A percentile compares a stretch with the other conserved stretches of the same genome.
These are phyloP conservation scores for Claviceps digitariae DNA, from an alignment of 2,329 filamentous ascomycete genomes.

Conservation along the genomic window DNA sequence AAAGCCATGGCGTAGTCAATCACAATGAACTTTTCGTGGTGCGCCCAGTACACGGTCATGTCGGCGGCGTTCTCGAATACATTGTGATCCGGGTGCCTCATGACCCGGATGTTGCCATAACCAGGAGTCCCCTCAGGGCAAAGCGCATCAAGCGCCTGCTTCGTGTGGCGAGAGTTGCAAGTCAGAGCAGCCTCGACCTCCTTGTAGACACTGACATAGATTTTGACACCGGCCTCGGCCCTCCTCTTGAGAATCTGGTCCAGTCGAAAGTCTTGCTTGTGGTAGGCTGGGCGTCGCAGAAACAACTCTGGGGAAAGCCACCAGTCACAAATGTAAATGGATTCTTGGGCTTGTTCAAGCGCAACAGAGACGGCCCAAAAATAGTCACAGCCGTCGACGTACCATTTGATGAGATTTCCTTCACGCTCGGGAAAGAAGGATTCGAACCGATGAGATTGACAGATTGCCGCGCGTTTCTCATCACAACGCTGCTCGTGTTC, in stretches of 20 bases:
- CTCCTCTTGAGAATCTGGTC: slow-evolving; percentile 78
- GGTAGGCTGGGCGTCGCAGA: slow-evolving; percentile 68
- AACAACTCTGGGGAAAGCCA: slow-evolving; percentile 88
- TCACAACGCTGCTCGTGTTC: slow-evolving; percentile 78
- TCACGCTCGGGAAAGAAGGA: slow-evolving; percentile 82
- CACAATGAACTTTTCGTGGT: slow-evolving; percentile 96
- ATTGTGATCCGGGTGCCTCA: slow-evolving; percentile 92
- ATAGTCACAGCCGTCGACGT: slow-evolving; percentile 90
- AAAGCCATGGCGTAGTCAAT: slow-evolving; percentile 86
- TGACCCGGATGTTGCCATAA: slow-evolving; percentile 74
- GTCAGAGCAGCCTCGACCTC: slow-evolving; percentile 72
- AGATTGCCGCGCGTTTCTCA: slow-evolving; percentile 59
- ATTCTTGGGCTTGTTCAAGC: slow-evolving; percentile 78
- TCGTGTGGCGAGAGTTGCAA: slow-evolving; percentile 88
- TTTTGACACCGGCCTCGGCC: slow-evolving; percentile 86
- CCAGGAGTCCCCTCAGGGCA: slow-evolving; percentile 74
- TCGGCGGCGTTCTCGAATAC: slow-evolving; percentile 86
- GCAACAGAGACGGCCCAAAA: slow-evolving; percentile 87
- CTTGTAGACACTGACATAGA: slow-evolving; percentile 86
- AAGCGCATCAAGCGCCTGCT: slow-evolving; percentile 65
- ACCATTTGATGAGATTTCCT: slow-evolving; percentile 88
- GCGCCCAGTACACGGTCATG: slow-evolving; percentile 96
- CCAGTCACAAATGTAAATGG: slow-evolving; percentile 95
- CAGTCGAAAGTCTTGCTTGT: slow-evolving; percentile 73
- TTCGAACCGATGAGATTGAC: slow-evolving; percentile 66